These are phyloP conservation scores for Sporothrix brunneoviolacea DNA, from an alignment of 2,329 filamentous ascomycete genomes.

Conservation along the genomic window DNA sequence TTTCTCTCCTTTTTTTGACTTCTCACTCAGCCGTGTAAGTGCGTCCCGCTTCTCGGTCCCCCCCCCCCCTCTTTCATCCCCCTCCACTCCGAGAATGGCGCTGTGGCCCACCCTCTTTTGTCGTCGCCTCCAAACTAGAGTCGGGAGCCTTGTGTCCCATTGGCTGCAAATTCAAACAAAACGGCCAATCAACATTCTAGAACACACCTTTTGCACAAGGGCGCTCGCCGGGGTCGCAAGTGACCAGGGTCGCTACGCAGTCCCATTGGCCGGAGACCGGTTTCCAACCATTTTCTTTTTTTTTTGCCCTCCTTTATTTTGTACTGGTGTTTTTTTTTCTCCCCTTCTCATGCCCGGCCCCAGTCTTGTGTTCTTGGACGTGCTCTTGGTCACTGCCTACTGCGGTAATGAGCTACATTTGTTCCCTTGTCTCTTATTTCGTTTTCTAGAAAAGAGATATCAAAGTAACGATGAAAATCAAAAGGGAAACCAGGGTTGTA, in stretches of 20 bases:
- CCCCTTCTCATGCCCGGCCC: neutral
- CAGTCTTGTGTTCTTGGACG: too few species aligned
- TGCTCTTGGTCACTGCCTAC: too few species aligned
- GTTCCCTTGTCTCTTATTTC: neutral
- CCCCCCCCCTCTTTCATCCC: neutral
- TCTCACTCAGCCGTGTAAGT: too few species aligned
- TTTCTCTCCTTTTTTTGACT: too few species aligned
- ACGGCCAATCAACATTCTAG: conserved; percentile 11
- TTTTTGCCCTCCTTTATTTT: too few species aligned
- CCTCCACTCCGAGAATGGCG: too few species aligned
- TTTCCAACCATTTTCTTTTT: conserved; percentile 6
- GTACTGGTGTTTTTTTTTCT: neutral
- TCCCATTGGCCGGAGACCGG: conserved; percentile 12
- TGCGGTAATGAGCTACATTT: too few species aligned
- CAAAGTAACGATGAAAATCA: too few species aligned
- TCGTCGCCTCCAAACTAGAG: conserved; percentile 9
- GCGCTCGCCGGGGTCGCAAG: conserved; percentile 10
- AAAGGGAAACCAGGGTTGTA: too few species aligned
- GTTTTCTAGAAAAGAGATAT: too few species aligned
- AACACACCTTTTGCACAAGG: neutral
- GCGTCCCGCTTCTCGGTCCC: neutral
- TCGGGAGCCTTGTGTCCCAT: conserved; percentile 7
- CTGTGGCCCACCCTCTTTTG: conserved; percentile 5
- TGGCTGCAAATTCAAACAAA: conserved; percentile 6
- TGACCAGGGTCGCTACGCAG: conserved; percentile 12